Base-by-base conservation (phyloP, 257 asterid species). In the Solanum habrochaites region DNA sequence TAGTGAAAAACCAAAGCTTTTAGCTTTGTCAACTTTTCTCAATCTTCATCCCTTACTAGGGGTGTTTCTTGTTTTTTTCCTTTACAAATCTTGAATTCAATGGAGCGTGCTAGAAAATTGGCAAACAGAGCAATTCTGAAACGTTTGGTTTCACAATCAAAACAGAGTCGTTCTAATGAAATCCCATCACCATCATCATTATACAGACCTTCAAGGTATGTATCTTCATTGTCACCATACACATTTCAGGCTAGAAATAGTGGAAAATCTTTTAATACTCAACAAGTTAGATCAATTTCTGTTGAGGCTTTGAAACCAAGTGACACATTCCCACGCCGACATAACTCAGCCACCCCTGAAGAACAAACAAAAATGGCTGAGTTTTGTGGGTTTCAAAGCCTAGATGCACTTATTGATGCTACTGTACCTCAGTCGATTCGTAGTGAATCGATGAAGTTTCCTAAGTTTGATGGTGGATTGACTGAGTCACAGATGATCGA, bases 351-450 rank as follows among this genome's bases (percentile, higher is more conserved):
- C 88, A 91, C 97, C 81, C 98, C 98, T 23, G 97, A 93, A 82
- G 99, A 97, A 40, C 99, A 95, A 75, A 82, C 94, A 25, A 91
- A 91, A 82, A 97, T 96, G 99, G 92, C 97, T 58, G 97, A 93
- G 91, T 88, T 88, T 70, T 91, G 94, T 49, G 99, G 99, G n/a
- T 96, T 72, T 80, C 35, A 88, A 10, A 88, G 72, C 66, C 91
- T 97, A 11, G 98, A 95, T 87, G 82, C 94, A 0, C 93, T 97
- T 3, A 95, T 97, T 35, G 96, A 94, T 81, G 99, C 98, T 37
- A 97, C 99, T 58, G 99, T 97, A 56, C 99, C 99, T 86, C 93
- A 92, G 91, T 93, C 99, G 56, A 97, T 97, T 56, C 92, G 99
- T 27, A 83, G 88, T 18, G 91, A 91, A 56, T 86, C 89, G 12